Evolutionary conservation across 768 basidiomycete genomes (phyloP), one percentile per base, ranked within the genome.

Genomic region (Russula ochroleuca): DNA sequence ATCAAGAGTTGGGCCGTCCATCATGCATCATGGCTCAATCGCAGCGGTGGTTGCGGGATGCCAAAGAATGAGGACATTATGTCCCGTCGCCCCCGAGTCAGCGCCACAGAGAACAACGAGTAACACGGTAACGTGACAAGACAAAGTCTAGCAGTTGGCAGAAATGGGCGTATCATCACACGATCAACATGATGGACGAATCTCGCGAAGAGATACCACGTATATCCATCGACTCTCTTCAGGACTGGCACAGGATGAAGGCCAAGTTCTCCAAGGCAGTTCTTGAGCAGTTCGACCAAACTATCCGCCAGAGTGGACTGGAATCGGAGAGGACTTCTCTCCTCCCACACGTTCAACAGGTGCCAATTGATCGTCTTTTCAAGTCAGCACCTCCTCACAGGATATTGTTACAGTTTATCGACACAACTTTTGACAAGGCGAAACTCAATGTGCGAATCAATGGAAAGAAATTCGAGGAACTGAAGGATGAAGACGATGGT

Each of bases 181-280:
- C 43, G n/a, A 45, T 45, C 43, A 47, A 47, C 38, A 50, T 25
- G n/a, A 62, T 69, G 63, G 64, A 66, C 33, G 53, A 57, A 25
- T 59, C 62, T 50, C 57, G 62, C 38, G 66, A 61, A 33, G 68
- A 68, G 0, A 64, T 63, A 48, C 62, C 59, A 9, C 66, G 66
- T 5, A 62, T 68, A 33, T 68, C 66, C 9, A 49, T 67, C 13
- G 68, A 68, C 40, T 45, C 64, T 31, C 47, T 51, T 11, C 56
- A 50, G 58, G 62, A 69, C 14, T 69, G 68, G 67, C 49, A 67
- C 56, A 47, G 62, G 10, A 54, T 69, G 43, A 61, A 67, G 51
- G 37, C 61, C 1, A 68, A 67, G 33, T 67, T 67, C 15, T 33
- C 62, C 5, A 54, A 61, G 8, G 66, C 68, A 21, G 66, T 64